These are phyloP conservation scores for Lactuca sativa DNA, from an alignment of 129 eudicot species.

Conservation along the genomic window DNA sequence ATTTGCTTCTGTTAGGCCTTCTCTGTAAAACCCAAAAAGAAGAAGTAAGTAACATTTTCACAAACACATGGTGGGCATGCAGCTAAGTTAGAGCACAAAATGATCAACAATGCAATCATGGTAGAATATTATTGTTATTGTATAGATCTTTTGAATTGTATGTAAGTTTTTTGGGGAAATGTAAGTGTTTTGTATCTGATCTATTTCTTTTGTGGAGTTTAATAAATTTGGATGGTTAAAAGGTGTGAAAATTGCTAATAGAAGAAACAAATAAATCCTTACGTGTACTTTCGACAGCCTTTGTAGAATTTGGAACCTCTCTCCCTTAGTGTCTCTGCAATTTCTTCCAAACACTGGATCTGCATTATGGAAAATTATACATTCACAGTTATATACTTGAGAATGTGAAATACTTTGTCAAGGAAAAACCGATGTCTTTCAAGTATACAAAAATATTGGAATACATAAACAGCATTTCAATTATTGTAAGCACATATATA, in stretches of 20 bases:
- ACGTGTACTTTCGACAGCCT: slow-evolving; percentile 91
- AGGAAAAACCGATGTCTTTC: neutral
- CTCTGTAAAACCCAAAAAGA: slow-evolving; percentile 50
- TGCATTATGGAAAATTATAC: slow-evolving; percentile 38
- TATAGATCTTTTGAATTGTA: neutral
- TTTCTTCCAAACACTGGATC: slow-evolving; percentile 89
- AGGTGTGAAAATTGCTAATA: slow-evolving; percentile 10
- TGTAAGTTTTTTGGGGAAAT: neutral
- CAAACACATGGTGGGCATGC: neutral
- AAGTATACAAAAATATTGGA: neutral
- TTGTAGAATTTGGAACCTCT: slow-evolving; percentile 72
- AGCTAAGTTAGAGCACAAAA: neutral
- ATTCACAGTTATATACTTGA: neutral
- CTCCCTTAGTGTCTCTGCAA: slow-evolving; percentile 75
- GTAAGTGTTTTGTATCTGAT: too few relatives aligned
- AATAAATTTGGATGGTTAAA: neutral
- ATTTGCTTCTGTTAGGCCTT: slow-evolving; percentile 78
- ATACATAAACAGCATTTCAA: neutral
- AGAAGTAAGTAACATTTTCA: slow-evolving; percentile 3
- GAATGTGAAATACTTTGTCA: neutral
- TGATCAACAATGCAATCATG: neutral
- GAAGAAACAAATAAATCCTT: slow-evolving; percentile 36
- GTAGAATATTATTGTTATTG: neutral
- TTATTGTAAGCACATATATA: neutral
- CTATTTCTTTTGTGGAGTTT: neutral